phyloP scores from a whole-genome alignment of 164 flowering plant species.

The Tetrastigma voinierianum region DNA sequence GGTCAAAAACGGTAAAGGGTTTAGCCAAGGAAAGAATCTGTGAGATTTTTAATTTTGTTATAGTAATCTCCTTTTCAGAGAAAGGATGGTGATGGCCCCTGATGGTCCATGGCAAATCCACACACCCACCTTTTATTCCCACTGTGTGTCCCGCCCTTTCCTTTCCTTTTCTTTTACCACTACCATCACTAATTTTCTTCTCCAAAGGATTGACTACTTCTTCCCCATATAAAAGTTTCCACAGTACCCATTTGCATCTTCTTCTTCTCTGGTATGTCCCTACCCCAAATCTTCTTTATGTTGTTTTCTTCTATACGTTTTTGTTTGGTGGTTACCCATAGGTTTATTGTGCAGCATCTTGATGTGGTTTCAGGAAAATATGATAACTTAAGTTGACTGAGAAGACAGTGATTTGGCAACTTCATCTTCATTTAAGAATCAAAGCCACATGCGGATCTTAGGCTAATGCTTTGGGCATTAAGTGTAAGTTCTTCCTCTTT shows the following conservation, averaged over 20 bases:
- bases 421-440: background rate
- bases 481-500: too few relatives aligned
- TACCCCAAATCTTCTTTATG: background rate
- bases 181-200: constrained; percentile 11
- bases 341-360: constrained; percentile 2
- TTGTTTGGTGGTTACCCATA: constrained; percentile 5
- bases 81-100: constrained; percentile 25
- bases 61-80: too few relatives aligned
- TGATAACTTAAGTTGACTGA: too few relatives aligned
- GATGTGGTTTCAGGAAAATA: too few relatives aligned
- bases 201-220: too few relatives aligned
- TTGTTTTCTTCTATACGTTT: constrained; percentile 4
- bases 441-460: too few relatives aligned
- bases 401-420: too few relatives aligned
- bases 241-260: background rate
- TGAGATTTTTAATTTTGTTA: too few relatives aligned
- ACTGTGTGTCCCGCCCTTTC: constrained; percentile 13
- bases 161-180: constrained; percentile 30
- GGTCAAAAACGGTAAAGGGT: too few relatives aligned
- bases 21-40: too few relatives aligned
- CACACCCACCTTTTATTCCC: too few relatives aligned
- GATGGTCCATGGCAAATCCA: constrained; percentile 37
- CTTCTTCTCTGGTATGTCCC: constrained; percentile 22
- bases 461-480: too few relatives aligned
- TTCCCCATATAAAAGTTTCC: constrained; percentile 2